A percentile compares a stretch with the other conserved stretches of the same genome.
These are phyloP conservation scores for Acer negundo DNA, from an alignment of 345 rosid species.

Conservation along the genomic window DNA sequence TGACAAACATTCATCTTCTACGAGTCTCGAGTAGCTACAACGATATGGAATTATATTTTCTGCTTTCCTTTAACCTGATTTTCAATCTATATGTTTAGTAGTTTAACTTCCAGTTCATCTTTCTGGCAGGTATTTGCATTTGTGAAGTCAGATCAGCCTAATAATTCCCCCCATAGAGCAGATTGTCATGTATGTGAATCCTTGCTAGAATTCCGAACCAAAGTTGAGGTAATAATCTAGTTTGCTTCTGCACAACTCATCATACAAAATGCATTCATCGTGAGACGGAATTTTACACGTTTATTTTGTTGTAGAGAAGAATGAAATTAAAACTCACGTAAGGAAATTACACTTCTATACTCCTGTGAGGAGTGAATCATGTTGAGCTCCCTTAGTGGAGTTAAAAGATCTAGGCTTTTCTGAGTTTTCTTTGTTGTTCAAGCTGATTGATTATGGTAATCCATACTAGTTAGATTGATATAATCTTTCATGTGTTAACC, in stretches of 20 bases:
- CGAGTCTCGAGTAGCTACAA: not conserved
- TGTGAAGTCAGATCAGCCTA: conserved; percentile 67
- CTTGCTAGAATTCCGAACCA: conserved; percentile 81
- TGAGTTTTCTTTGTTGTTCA: not conserved
- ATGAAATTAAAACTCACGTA: not conserved
- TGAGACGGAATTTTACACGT: not conserved
- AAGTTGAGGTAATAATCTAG: conserved; percentile 68
- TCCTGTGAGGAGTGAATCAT: too few relatives aligned
- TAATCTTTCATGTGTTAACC: not conserved
- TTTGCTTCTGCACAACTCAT: not conserved
- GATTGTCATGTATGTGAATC: conserved; percentile 93
- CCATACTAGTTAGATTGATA: not conserved
- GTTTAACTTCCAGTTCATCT: not conserved
- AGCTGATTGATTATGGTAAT: not conserved
- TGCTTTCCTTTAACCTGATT: conserved; percentile 1
- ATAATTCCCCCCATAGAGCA: conserved; percentile 66
- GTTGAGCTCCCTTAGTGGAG: too few relatives aligned
- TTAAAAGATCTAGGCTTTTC: not conserved
- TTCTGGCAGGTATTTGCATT: conserved; percentile 81
- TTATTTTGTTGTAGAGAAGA: not conserved
- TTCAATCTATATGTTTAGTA: not conserved
- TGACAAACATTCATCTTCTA: not conserved
- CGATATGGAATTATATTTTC: conserved; percentile 8
- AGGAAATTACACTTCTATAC: not conserved
- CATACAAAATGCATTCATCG: not conserved